Percentiles rank a stretch among this genome's conserved stretches.
Conservation (phyloP, 805 yeast species). For the Kluyveromyces dobzhanskii region DNA sequence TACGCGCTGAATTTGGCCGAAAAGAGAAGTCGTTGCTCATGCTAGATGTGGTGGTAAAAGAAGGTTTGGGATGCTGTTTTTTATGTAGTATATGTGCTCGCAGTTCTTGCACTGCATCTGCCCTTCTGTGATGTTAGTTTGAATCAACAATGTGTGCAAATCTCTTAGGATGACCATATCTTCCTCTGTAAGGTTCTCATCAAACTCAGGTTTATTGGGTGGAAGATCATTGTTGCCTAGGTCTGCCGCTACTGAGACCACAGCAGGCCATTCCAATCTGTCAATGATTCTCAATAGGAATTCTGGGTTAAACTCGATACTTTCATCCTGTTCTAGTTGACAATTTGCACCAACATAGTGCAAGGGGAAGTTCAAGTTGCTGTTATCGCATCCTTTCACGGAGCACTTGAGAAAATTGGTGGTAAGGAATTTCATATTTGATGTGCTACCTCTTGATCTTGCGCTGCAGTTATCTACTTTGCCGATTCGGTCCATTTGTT, state of each 20-base stretch:
- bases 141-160: slow-evolving; percentile 68
- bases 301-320: slow-evolving; percentile 70
- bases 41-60: slow-evolving; percentile 91
- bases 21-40: too few relatives aligned
- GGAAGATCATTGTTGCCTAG: slow-evolving; percentile 59
- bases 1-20: too few relatives aligned
- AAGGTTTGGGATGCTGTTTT: slow-evolving; percentile 90
- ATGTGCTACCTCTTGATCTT: too few relatives aligned
- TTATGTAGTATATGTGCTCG: slow-evolving; percentile 79
- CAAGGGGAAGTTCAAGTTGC: slow-evolving; percentile 75
- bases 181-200: slow-evolving; percentile 33
- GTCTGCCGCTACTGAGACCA: slow-evolving; percentile 68
- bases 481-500: too few relatives aligned
- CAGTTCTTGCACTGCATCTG: slow-evolving; percentile 84
- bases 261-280: slow-evolving; percentile 83
- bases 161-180: slow-evolving; percentile 50
- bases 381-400: slow-evolving; percentile 66
- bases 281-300: slow-evolving; percentile 70
- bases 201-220: slow-evolving; percentile 46
- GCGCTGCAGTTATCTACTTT: too few relatives aligned
- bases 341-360: slow-evolving; percentile 48
- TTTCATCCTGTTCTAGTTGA: slow-evolving; percentile 63
- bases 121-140: slow-evolving; percentile 83
- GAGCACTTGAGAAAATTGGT: slow-evolving; percentile 95
- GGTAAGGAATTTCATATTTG: slow-evolving; percentile 80